Evolutionary conservation across 2,329 filamentous ascomycete species (phyloP).

Genomic region (Pyrenophora teres): DNA sequence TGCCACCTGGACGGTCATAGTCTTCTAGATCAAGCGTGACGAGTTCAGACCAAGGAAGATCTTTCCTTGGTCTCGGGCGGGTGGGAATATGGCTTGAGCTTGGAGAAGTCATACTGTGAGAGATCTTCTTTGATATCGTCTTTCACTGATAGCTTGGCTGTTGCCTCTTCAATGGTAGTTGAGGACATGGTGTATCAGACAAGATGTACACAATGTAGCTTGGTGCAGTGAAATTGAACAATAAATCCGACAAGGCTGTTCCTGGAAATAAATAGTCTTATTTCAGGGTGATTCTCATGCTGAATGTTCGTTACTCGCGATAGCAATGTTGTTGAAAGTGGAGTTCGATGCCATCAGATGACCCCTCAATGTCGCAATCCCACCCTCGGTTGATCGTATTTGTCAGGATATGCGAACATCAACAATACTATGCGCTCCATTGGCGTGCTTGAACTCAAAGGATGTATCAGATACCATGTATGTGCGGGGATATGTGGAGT

Average conservation of each 20-base stretch:
- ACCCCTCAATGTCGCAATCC: slow-evolving; percentile 26
- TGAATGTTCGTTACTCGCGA: neutral
- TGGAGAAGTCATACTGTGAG: slow-evolving; percentile 39
- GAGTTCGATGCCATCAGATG: slow-evolving; percentile 12
- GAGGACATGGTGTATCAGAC: slow-evolving; percentile 21
- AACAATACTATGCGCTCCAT: neutral
- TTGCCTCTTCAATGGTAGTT: slow-evolving; percentile 20
- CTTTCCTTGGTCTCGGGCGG: slow-evolving; percentile 55
- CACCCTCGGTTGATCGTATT: slow-evolving; percentile 9
- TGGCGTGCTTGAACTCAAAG: too few relatives aligned
- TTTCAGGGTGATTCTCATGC: too few relatives aligned
- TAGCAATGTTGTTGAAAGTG: neutral
- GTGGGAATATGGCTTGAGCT: slow-evolving; percentile 49
- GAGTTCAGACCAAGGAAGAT: slow-evolving; percentile 61
- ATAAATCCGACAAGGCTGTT: too few relatives aligned
- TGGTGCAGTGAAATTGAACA: too few relatives aligned
- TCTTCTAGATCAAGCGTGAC: slow-evolving; percentile 62
- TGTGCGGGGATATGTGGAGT: too few relatives aligned
- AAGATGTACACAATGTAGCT: too few relatives aligned
- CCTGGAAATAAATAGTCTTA: too few relatives aligned
- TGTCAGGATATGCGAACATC: slow-evolving; percentile 6
- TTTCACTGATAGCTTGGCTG: slow-evolving; percentile 1
- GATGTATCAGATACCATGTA: too few relatives aligned
- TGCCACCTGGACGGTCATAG: slow-evolving; percentile 60
- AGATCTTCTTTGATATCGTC: slow-evolving; percentile 8